phyloP scores from a whole-genome alignment of 371 early-diverging fungal species.

The Catenaria anguillulae region DNA sequence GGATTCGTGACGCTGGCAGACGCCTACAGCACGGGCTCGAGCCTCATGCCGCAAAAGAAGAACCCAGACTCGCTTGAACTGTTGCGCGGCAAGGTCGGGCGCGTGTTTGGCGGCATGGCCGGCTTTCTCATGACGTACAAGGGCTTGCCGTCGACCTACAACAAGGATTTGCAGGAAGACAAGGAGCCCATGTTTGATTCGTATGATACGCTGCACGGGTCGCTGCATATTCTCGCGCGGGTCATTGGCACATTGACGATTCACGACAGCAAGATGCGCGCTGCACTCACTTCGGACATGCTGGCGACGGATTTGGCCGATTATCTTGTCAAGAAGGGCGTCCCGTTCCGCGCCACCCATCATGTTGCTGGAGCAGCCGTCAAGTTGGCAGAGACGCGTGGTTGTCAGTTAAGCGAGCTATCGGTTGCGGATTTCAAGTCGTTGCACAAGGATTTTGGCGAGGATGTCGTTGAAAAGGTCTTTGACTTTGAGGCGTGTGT shows the following conservation, averaged over 20 bases:
- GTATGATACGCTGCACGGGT: constrained; percentile 68
- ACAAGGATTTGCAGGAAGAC: constrained; percentile 97
- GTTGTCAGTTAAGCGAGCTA: constrained; percentile 47
- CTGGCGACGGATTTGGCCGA: constrained; percentile 95
- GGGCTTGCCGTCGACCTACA: constrained; percentile 91
- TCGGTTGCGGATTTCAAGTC: constrained; percentile 57
- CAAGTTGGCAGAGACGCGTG: constrained; percentile 72
- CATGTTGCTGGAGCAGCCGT: constrained; percentile 94
- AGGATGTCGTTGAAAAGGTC: constrained; percentile 5
- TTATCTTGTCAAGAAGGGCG: constrained; percentile 62
- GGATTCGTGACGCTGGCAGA: constrained; percentile 84
- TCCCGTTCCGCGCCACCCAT: constrained; percentile 97
- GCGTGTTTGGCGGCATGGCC: constrained; percentile 85
- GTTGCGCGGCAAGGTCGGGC: constrained; percentile 88
- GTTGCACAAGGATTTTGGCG: constrained; percentile 34
- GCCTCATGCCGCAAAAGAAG: constrained; percentile 97
- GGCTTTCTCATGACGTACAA: constrained; percentile 95
- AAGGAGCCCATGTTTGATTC: constrained; percentile 96
- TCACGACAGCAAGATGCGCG: constrained; percentile 54
- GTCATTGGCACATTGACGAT: constrained; percentile 73
- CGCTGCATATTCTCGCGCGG: constrained; percentile 77
- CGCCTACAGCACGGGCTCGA: constrained; percentile 91
- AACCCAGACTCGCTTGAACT: constrained; percentile 93
- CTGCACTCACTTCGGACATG: constrained; percentile 74
- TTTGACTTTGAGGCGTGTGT: constrained; percentile 9